A percentile compares a stretch with the other conserved stretches of the same genome.
Conservation (phyloP, 164 flowering plant genomes). For the Vitis vinifera region DNA sequence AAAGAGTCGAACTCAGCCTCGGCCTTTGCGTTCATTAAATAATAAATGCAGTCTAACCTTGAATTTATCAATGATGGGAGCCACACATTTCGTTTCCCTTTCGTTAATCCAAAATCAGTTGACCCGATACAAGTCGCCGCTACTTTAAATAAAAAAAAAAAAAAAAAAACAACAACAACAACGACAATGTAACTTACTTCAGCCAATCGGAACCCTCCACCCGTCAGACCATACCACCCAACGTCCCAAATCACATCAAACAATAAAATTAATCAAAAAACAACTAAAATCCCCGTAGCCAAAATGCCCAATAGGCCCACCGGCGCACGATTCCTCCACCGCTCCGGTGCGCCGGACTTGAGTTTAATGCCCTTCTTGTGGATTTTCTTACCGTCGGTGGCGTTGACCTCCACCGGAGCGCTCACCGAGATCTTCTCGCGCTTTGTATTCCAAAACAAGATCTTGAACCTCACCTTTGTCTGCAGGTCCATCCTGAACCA, state of each 20-base stretch:
- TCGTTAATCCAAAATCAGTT: no score
- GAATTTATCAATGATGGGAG: no score
- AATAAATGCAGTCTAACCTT: no score
- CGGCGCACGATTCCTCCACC: slow-evolving; percentile 1
- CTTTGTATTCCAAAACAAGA: slow-evolving; percentile 44
- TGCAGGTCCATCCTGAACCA: slow-evolving; percentile 56
- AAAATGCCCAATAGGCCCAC: neutral
- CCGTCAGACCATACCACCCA: no score
- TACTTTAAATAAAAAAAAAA: no score
- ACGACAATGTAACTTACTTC: no score
- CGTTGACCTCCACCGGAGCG: slow-evolving; percentile 43
- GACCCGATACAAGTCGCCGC: no score
- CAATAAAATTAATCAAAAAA: slow-evolving; percentile 1
- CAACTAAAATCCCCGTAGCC: slow-evolving; percentile 3
- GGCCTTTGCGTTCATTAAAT: no score
- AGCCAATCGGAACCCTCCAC: no score
- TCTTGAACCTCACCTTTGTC: slow-evolving; percentile 66
- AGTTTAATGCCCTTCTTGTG: slow-evolving; percentile 38
- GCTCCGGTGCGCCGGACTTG: slow-evolving; percentile 28
- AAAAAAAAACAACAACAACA: no score
- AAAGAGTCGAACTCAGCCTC: no score
- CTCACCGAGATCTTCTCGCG: slow-evolving; percentile 30
- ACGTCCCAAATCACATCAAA: neutral
- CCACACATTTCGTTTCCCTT: no score
- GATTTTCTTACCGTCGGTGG: slow-evolving; percentile 26